Evolutionary conservation across 1,139 yeast species (phyloP).

Genomic region (Nakaseomyces delphensis): DNA sequence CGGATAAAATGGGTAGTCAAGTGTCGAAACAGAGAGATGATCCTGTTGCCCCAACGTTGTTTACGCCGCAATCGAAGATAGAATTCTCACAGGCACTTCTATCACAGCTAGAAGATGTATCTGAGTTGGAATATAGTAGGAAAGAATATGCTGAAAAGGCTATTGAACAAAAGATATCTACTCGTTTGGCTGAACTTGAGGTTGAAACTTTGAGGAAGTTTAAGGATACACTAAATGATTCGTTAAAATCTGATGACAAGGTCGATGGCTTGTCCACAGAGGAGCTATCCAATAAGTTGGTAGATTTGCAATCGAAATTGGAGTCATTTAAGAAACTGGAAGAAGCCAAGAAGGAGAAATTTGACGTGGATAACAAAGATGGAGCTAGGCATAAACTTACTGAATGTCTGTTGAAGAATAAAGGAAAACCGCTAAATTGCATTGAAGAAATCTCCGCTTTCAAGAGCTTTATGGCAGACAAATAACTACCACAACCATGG

Average conservation of each 20-base stretch:
- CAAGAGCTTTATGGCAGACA: conserved; percentile 34
- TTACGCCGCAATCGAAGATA: conserved; percentile 56
- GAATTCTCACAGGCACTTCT: conserved; percentile 64
- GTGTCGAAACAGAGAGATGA: conserved; percentile 12
- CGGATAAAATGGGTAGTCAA: conserved; percentile 14
- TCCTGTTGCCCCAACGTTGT: conserved; percentile 9
- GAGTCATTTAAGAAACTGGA: conserved; percentile 33
- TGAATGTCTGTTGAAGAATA: conserved; percentile 59
- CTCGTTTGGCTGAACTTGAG: conserved; percentile 56
- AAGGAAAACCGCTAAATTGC: conserved; percentile 73
- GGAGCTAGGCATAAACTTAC: conserved; percentile 38
- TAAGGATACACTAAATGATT: conserved; percentile 41
- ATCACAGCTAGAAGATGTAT: conserved; percentile 60
- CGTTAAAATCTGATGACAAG: conserved; percentile 32
- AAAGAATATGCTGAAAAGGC: conserved; percentile 70
- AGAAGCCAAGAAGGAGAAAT: conserved; percentile 20
- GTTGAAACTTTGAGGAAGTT: conserved; percentile 49
- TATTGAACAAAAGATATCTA: conserved; percentile 67
- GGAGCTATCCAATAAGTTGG: conserved; percentile 38
- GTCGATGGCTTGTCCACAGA: conserved; percentile 26
- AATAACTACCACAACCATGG: conserved; percentile 4
- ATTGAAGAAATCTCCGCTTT: conserved; percentile 77
- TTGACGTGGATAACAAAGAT: conserved; percentile 23
- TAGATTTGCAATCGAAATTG: conserved; percentile 38
- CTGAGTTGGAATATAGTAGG: conserved; percentile 77